A percentile compares a stretch with the other conserved stretches of the same genome.
Conservation (phyloP, 2,329 filamentous ascomycete species). For the Rhynchosporium graminicola region DNA sequence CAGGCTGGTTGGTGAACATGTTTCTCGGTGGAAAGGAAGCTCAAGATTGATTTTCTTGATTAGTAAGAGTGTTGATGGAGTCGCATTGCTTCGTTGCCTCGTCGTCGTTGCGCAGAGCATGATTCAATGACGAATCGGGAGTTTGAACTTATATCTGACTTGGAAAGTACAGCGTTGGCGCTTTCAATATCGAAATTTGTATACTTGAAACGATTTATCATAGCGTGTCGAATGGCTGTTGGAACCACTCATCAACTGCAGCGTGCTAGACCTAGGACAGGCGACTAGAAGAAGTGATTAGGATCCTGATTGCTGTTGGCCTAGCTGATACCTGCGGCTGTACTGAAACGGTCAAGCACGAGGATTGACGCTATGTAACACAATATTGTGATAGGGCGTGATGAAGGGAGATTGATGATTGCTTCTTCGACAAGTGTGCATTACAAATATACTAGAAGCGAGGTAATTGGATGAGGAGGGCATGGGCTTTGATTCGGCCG, state of each 20-base stretch:
- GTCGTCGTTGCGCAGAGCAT: neutral
- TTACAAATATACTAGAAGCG: constrained; percentile 2
- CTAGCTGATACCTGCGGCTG: neutral
- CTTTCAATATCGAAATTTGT: neutral
- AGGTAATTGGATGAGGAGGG: neutral
- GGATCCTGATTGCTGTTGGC: neutral
- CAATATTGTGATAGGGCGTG: constrained; percentile 1
- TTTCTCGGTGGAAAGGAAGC: neutral
- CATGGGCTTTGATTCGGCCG: neutral
- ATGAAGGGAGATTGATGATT: neutral
- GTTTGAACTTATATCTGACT: neutral
- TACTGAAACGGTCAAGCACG: neutral
- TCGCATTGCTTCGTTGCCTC: neutral
- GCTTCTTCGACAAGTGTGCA: neutral
- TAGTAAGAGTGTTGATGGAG: neutral
- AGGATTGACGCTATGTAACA: neutral
- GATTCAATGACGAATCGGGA: neutral
- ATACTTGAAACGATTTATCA: neutral
- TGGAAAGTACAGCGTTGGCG: neutral
- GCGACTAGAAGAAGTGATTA: neutral
- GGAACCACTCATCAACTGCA: neutral
- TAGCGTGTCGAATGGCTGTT: neutral
- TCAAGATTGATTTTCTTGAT: neutral
- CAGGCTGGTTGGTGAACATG: neutral
- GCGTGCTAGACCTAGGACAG: neutral